These are phyloP conservation scores for Aspergillus affinis DNA, from an alignment of 495 filamentous ascomycete species.

Conservation along the genomic window DNA sequence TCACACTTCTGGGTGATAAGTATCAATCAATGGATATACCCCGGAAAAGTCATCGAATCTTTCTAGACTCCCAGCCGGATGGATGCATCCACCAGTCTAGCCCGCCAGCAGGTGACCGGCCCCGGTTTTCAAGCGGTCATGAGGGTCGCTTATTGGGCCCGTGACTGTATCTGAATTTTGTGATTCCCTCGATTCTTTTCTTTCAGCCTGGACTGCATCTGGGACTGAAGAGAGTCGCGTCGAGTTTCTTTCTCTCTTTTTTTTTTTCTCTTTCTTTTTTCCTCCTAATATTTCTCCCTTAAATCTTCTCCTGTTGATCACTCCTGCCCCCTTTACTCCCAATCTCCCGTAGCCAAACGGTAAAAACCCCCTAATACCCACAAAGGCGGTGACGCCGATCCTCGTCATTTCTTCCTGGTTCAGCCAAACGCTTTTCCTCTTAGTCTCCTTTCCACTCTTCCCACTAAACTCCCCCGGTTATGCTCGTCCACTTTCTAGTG, in stretches of 20 bases:
- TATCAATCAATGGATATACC: not conserved
- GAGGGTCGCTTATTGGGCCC: not conserved
- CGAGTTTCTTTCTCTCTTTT: too few species aligned
- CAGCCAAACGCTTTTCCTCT: conserved; percentile 18
- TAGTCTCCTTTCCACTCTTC: conserved; percentile 12
- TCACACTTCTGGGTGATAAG: too few species aligned
- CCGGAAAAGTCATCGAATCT: not conserved
- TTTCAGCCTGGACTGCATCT: not conserved
- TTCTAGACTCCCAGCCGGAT: not conserved
- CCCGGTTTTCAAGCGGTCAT: not conserved
- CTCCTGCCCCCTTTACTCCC: not conserved
- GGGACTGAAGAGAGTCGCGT: too few species aligned
- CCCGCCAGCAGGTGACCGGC: not conserved
- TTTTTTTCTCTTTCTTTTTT: too few species aligned
- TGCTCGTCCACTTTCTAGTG: conserved; percentile 3
- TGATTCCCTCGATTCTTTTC: not conserved
- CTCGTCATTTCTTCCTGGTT: conserved; percentile 23
- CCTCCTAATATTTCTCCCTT: too few species aligned
- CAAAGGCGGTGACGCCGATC: conserved; percentile 29
- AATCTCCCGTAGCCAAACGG: too few species aligned
- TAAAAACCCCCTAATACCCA: not conserved
- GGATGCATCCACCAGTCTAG: not conserved
- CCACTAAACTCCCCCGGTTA: conserved; percentile 11
- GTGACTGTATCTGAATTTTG: not conserved
- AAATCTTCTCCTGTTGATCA: too few species aligned